Evolutionary conservation across 2,329 filamentous ascomycete genomes (phyloP), one percentile per base, ranked within the genome.

Genomic region (Trichophyton benhamiae): DNA sequence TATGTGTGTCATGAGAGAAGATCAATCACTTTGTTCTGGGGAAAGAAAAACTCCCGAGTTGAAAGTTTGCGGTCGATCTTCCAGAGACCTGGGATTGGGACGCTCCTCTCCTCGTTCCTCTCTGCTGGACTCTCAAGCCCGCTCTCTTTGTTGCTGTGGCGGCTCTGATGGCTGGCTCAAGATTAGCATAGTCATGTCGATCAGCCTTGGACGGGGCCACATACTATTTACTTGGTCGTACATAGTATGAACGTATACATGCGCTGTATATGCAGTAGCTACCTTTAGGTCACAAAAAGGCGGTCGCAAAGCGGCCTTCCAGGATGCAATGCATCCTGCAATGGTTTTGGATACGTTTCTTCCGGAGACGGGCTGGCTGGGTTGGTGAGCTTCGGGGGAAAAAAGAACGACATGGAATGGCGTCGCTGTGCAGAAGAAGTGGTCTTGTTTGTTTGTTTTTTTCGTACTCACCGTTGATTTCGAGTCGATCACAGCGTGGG

Each of bases 41-140:
- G 41, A 36, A 30, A 20, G 52, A 55, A 30, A 30, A 55, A 36
- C 20, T 20, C 52, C 52, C 52, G 52, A 38, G 20, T 17, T 36
- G 20, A 55, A 27, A 55, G 52, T 55, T 55, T 38, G n/a, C n/a
- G 27, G 52, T 55, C 52, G 52, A 38, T 55, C 52, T 55, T 55
- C 52, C 52, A 55, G 30, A 55, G n/a, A 55, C 52, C 33, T 27
- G 52, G 52, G 27, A 55, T 55, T 15, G 52, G 52, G 30, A 20
- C 52, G 13, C 27, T 36, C 27, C 46, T 27, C 25, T 33, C 48
- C 33, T 13, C 22, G 27, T 53, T 15, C 52, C 52, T 36, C 52
- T 36, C 13, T 20, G 27, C 52, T 55, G 52, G 52, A 36, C 13
- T 33, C 30, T 55, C 11, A 15, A 55, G 25, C 27, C 52, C 15